Evolutionary conservation across 139 green algal genomes (phyloP).

Genomic region (Edaphochlamys debaryana): DNA sequence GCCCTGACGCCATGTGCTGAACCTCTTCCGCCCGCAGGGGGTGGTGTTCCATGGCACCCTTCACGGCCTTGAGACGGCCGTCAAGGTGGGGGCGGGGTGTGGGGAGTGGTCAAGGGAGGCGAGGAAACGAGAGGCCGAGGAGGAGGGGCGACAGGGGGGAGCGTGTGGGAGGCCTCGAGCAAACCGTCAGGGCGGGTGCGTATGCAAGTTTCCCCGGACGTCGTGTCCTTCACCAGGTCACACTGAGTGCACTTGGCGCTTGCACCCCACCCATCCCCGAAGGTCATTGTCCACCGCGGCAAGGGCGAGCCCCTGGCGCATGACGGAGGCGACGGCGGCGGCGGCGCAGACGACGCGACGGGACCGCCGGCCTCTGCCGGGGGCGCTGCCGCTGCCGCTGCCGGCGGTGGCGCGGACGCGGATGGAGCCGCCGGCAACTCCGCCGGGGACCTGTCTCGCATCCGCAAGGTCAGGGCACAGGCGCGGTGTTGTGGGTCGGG

Average conservation of each 20-base stretch:
- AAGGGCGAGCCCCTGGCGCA: constrained; percentile 26
- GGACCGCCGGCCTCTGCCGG: not conserved
- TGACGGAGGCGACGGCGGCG: not conserved
- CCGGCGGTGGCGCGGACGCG: not conserved
- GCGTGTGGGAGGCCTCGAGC: too few relatives aligned
- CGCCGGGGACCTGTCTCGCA: constrained; percentile 2
- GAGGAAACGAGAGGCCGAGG: too few relatives aligned
- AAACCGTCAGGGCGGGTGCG: too few relatives aligned
- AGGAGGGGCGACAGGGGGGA: too few relatives aligned
- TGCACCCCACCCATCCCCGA: too few relatives aligned
- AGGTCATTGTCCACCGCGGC: constrained; percentile 23
- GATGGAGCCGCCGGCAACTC: not conserved
- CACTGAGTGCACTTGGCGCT: too few relatives aligned
- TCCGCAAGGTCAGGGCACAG: constrained; percentile 4
- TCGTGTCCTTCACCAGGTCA: too few relatives aligned
- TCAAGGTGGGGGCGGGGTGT: constrained; percentile 9
- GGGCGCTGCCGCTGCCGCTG: not conserved
- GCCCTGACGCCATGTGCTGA: too few relatives aligned
- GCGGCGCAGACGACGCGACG: not conserved
- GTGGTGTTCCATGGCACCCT: constrained; percentile 30
- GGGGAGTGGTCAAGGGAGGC: too few relatives aligned
- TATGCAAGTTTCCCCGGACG: too few relatives aligned
- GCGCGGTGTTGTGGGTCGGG: too few relatives aligned
- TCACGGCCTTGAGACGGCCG: constrained; percentile 31
- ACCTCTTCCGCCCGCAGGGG: constrained; percentile 2